Evolutionary conservation across 257 asterid genomes (phyloP).

Genomic region (Nicotiana benthamiana): DNA sequence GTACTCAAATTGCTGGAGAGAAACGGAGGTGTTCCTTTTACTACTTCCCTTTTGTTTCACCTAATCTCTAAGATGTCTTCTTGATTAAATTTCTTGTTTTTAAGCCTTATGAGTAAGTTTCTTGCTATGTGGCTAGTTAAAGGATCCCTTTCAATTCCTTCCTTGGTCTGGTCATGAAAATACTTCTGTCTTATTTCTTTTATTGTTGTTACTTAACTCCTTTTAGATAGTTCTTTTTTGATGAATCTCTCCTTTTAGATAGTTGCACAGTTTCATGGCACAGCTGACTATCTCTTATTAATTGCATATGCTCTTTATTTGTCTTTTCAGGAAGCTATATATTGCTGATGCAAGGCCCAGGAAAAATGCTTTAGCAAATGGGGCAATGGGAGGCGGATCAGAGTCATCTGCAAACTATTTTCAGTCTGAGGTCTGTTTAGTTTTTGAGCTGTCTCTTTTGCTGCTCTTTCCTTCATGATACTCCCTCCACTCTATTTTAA

Average conservation of each 20-base stretch:
- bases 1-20: conserved; percentile 69
- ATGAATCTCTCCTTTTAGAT: background rate
- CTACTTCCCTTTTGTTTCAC: conserved; percentile 3
- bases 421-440: conserved; percentile 77
- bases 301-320: background rate
- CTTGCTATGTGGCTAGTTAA: background rate
- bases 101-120: background rate
- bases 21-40: conserved; percentile 48
- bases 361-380: conserved; percentile 97
- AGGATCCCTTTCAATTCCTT: background rate
- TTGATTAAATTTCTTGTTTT: background rate
- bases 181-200: background rate
- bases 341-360: conserved; percentile 99
- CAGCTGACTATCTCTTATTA: background rate
- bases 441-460: conserved; percentile 10
- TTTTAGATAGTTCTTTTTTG: conserved; percentile 1
- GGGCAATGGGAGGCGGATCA: conserved; percentile 99
- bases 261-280: background rate
- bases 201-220: background rate
- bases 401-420: conserved; percentile 96
- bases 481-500: background rate
- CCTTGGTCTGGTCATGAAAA: background rate
- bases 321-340: conserved; percentile 69
- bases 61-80: background rate
- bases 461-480: conserved; percentile 1